Conservation (phyloP, 306 rosid species). For the Macrotyloma uniflorum region DNA sequence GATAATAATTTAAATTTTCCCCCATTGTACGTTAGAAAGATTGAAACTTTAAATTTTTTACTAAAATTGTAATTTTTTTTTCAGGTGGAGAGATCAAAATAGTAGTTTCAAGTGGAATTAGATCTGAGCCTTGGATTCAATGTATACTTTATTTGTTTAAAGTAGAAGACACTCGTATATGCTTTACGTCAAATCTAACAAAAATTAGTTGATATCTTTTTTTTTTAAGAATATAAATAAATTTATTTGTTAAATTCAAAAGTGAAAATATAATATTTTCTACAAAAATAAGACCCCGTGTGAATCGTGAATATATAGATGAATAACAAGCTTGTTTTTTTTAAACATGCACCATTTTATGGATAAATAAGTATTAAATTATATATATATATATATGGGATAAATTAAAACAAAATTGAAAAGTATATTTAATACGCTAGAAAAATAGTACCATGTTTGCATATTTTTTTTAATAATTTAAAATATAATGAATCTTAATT, state of each 20-base stretch:
- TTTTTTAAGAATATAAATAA: background rate
- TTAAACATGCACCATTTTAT: too few species aligned
- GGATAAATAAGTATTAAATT: too few species aligned
- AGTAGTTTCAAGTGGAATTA: background rate
- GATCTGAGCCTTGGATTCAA: background rate
- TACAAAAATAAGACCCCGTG: background rate
- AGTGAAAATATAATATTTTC: background rate
- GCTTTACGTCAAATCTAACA: constrained; percentile 2
- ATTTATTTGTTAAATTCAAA: background rate
- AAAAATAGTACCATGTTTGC: background rate
- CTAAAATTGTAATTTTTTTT: background rate
- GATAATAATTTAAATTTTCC: background rate
- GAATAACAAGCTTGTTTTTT: background rate
- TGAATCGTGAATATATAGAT: background rate
- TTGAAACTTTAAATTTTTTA: background rate
- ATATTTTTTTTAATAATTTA: background rate
- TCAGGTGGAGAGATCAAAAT: background rate
- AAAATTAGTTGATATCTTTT: background rate
- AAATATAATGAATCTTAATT: background rate
- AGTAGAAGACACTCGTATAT: background rate
- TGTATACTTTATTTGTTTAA: background rate
- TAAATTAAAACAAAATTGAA: background rate
- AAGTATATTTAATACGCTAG: background rate
- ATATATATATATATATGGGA: too few species aligned
- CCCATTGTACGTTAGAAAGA: too few species aligned